A percentile compares a stretch with the other conserved stretches of the same genome.
Evolutionary conservation across 306 rosid genomes (phyloP).

Genomic region (Astragalus membranaceus): DNA sequence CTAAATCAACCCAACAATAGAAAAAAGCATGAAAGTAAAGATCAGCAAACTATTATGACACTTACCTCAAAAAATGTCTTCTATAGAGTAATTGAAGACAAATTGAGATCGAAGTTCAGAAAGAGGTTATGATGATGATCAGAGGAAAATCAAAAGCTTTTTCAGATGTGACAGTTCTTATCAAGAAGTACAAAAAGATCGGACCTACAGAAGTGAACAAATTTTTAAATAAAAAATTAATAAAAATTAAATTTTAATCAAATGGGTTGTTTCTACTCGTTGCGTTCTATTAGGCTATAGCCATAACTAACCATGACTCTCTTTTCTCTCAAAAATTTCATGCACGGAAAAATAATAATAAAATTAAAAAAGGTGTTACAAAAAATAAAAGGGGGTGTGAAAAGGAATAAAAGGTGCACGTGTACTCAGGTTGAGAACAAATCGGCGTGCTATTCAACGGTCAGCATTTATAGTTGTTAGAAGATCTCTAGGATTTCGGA

Average conservation of each 20-base stretch:
- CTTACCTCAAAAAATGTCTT: constrained; percentile 28
- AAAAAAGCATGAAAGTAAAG: constrained; percentile 12
- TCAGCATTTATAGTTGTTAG: constrained; percentile 32
- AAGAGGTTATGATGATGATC: constrained; percentile 16
- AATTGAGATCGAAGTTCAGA: constrained; percentile 40
- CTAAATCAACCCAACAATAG: constrained; percentile 4
- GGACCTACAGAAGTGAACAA: constrained; percentile 41
- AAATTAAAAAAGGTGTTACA: constrained; percentile 16
- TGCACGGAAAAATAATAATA: constrained; percentile 66
- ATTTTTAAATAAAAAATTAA: constrained; percentile 11
- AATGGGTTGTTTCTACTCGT: constrained; percentile 19
- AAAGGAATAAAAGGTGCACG: constrained; percentile 45
- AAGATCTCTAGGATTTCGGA: constrained; percentile 35
- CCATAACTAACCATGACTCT: constrained; percentile 42
- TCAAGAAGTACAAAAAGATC: constrained; percentile 62
- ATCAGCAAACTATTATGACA: constrained; percentile 4
- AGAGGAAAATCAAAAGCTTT: constrained; percentile 41
- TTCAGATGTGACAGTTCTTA: constrained; percentile 67
- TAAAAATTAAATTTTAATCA: constrained; percentile 27
- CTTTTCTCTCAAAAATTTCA: constrained; percentile 71
- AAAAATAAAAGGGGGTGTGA: no score
- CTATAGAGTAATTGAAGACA: neutral
- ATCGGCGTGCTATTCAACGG: constrained; percentile 48
- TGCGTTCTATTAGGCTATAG: constrained; percentile 37
- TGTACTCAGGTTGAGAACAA: constrained; percentile 39